A percentile compares a stretch with the other conserved stretches of the same genome.
Conservation (phyloP, 768 basidiomycete species). For the Lactarius hengduanensis region DNA sequence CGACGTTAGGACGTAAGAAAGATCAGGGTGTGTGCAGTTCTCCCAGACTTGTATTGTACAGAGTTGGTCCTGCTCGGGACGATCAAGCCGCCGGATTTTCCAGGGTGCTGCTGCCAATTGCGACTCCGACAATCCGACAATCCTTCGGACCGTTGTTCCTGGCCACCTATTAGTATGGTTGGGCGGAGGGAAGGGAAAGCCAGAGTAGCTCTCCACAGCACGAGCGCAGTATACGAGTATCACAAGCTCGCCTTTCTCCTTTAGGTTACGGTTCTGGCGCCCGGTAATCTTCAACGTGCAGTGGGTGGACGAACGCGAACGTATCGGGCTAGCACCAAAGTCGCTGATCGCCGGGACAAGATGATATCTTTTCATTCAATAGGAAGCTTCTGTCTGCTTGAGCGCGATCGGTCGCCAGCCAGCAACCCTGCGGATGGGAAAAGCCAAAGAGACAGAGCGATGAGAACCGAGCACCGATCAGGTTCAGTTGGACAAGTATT, state of each 20-base stretch:
- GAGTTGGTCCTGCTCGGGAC: not conserved
- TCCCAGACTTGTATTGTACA: not conserved
- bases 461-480: not conserved
- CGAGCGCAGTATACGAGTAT: not conserved
- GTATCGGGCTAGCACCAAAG: conserved; percentile 11
- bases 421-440: conserved; percentile 11
- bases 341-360: not conserved
- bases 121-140: not conserved
- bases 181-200: not conserved
- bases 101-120: not conserved
- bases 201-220: not conserved
- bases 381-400: not conserved
- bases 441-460: not conserved
- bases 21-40: not conserved
- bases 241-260: conserved; percentile 9
- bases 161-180: not conserved
- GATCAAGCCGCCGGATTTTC: conserved; percentile 5
- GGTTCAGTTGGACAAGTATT: not conserved
- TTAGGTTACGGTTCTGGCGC: not conserved
- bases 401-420: conserved; percentile 1
- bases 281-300: not conserved
- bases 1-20: not conserved
- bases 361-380: not conserved
- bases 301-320: not conserved
- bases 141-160: not conserved